phyloP scores from a whole-genome alignment of 345 rosid species.

The Populus nigra region DNA sequence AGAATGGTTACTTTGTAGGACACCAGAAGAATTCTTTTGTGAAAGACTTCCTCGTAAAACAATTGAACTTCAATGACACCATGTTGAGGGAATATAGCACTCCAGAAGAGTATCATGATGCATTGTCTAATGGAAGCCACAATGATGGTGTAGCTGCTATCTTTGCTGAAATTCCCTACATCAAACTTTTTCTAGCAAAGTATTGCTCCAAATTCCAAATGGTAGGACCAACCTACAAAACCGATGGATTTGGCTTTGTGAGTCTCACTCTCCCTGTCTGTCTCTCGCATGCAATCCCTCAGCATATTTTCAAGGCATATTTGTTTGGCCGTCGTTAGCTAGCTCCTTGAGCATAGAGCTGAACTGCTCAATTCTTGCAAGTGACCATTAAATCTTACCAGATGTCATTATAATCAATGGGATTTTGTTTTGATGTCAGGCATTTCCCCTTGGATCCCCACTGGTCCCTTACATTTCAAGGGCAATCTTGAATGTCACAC shows the following conservation, averaged over 20 bases:
- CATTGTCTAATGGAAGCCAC: slow-evolving; percentile 15
- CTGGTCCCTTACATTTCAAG: no score
- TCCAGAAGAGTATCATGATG: neutral
- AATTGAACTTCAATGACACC: neutral
- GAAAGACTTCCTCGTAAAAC: neutral
- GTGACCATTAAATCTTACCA: no score
- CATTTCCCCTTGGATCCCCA: no score
- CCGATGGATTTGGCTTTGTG: neutral
- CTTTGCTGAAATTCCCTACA: slow-evolving; percentile 44
- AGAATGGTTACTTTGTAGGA: slow-evolving; percentile 28
- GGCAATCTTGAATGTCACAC: no score
- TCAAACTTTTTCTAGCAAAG: slow-evolving; percentile 36
- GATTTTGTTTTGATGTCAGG: no score
- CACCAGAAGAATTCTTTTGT: slow-evolving; percentile 34
- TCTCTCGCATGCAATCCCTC: neutral
- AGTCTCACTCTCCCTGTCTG: neutral
- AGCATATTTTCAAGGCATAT: no score
- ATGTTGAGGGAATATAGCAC: neutral
- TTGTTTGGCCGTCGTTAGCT: no score
- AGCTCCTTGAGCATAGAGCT: no score
- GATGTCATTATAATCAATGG: no score
- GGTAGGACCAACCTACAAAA: neutral
- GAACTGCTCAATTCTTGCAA: no score
- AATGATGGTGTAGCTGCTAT: slow-evolving; percentile 27
- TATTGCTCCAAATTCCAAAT: slow-evolving; percentile 9